Evolutionary conservation across 2,329 filamentous ascomycete species (phyloP).

Genomic region (Coleophoma cylindrospora): DNA sequence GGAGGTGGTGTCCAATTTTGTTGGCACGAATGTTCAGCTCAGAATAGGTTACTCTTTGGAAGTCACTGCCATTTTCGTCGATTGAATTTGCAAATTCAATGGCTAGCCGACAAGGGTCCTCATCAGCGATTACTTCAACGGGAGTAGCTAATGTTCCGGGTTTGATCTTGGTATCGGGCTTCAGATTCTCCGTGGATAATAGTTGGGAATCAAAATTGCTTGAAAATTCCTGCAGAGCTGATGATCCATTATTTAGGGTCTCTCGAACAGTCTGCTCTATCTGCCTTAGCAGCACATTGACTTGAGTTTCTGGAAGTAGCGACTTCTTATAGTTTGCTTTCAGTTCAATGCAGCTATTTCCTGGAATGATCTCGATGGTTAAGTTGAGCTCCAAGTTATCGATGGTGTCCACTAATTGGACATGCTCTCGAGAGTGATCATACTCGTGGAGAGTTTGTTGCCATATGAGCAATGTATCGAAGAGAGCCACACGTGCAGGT

Average conservation of each 20-base stretch:
- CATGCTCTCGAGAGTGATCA: slow-evolving; percentile 26
- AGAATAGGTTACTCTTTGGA: slow-evolving; percentile 52
- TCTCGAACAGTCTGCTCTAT: slow-evolving; percentile 46
- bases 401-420: slow-evolving; percentile 53
- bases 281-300: slow-evolving; percentile 53
- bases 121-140: slow-evolving; percentile 22
- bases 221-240: slow-evolving; percentile 9
- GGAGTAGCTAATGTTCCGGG: slow-evolving; percentile 17
- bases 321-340: slow-evolving; percentile 50
- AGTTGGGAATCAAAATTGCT: slow-evolving; percentile 5
- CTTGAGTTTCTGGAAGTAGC: slow-evolving; percentile 49
- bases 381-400: slow-evolving; percentile 75
- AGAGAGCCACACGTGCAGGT: slow-evolving; percentile 53
- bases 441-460: slow-evolving; percentile 61
- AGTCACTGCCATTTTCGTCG: slow-evolving; percentile 26
- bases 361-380: slow-evolving; percentile 71
- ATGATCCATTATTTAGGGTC: slow-evolving; percentile 25
- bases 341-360: slow-evolving; percentile 35
- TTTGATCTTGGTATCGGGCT: slow-evolving; percentile 7
- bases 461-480: slow-evolving; percentile 78
- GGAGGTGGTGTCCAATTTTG: slow-evolving; percentile 52
- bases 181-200: slow-evolving; percentile 23
- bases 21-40: slow-evolving; percentile 63
- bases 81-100: slow-evolving; percentile 57
- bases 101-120: slow-evolving; percentile 50